Evolutionary conservation across 1,284 basidiomycete species (phyloP), one percentile per base, ranked within the genome.

Genomic region (Grifola frondosa): DNA sequence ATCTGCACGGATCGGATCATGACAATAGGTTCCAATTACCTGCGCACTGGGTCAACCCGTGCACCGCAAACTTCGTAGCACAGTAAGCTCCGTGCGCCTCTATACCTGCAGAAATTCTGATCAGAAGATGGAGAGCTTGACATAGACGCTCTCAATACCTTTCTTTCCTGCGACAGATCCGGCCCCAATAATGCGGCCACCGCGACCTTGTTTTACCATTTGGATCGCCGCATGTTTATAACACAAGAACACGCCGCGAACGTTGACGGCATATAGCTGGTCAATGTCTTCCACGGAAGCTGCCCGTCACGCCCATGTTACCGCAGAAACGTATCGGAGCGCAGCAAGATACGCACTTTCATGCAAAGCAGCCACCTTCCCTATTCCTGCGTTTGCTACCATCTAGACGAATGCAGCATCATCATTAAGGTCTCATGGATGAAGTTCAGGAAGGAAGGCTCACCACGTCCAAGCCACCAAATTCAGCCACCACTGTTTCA

Each of bases 151-250:
- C n/a, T 19, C 3, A 22, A 12, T 30, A 50, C 55, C 55, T n/a
- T 38, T 41, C 40, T 52, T 54, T 21, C 52, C 48, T 6, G 61
- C 58, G 36, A 64, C 57, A 4, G 61, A 66, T 5, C 61, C 60
- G 12, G 66, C 64, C 40, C 68, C 70, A 28, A 74, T 57, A 25
- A 73, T 64, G 37, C 69, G 58, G 1, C 72, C 69, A 4, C 71
- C 66, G 7, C 48, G 57, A 21, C 66, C 70, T 49, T 75, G 69
- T 47, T 60, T 60, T 28, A 74, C 64, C 70, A 73, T 74, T 46
- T 68, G 67, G 46, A 56, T 51, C 23, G 71, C 73, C 0, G 69
- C 12, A 61, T 64, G 54, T 65, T 64, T 57, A 64, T 64, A 29
- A 64, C 54, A 60, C 22, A 62, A 52, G 43, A 65, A 57, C 12